Evolutionary conservation across 2,329 filamentous ascomycete genomes (phyloP).

Genomic region (Epicoccum sorghinum): DNA sequence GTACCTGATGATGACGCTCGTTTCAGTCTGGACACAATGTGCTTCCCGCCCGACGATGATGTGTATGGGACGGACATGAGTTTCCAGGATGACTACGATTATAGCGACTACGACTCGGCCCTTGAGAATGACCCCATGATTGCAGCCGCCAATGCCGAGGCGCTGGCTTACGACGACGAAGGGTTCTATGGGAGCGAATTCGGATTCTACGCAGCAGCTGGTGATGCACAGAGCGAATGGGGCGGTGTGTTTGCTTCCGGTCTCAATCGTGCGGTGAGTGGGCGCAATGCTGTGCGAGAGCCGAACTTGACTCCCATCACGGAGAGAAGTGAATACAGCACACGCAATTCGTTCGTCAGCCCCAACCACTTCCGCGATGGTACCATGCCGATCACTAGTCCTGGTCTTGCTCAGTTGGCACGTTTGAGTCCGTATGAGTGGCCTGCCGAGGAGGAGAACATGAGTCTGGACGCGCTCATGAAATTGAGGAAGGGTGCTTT

Average conservation of each 20-base stretch:
- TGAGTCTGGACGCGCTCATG: conserved; percentile 75
- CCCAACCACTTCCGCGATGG: conserved; percentile 62
- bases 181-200: conserved; percentile 97
- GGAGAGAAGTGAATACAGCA: conserved; percentile 93
- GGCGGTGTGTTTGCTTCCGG: conserved; percentile 88
- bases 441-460: conserved; percentile 64
- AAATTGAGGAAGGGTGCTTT: conserved; percentile 77
- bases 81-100: conserved; percentile 56
- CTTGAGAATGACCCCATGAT: conserved; percentile 82
- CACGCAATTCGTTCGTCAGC: conserved; percentile 87
- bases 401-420: conserved; percentile 76
- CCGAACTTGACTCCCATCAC: conserved; percentile 96
- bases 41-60: conserved; percentile 43
- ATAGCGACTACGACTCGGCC: conserved; percentile 60
- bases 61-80: conserved; percentile 45
- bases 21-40: conserved; percentile 54
- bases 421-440: conserved; percentile 61
- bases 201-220: conserved; percentile 80
- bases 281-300: conserved; percentile 68
- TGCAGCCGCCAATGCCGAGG: conserved; percentile 92
- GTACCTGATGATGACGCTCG: conserved; percentile 59
- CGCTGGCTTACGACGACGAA: conserved; percentile 87
- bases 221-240: conserved; percentile 68
- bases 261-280: conserved; percentile 70
- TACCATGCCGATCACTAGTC: conserved; percentile 62